Percentiles rank a stretch among this genome's conserved stretches.
These are phyloP conservation scores for Colletotrichum sp. DNA, from an alignment of 2,329 filamentous ascomycete species.

Conservation along the genomic window DNA sequence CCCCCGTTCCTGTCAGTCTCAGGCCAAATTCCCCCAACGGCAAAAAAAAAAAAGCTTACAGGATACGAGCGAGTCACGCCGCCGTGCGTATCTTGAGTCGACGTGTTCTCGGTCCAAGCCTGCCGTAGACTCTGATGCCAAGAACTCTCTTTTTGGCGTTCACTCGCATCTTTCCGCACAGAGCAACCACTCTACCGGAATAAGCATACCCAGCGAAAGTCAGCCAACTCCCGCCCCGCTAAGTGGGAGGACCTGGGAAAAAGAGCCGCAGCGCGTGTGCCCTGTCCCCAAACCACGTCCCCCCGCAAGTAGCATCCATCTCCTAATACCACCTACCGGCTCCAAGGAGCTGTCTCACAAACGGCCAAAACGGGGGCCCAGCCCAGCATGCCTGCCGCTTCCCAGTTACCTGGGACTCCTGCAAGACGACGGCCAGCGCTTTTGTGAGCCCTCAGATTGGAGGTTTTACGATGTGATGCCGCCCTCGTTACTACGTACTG, in stretches of 20 bases:
- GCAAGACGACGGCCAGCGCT: not conserved
- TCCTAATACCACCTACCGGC: not conserved
- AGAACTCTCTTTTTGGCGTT: not conserved
- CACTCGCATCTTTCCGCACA: not conserved
- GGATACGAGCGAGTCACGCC: not conserved
- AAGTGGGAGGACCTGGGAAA: not conserved
- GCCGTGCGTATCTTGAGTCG: not conserved
- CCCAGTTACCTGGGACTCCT: not conserved
- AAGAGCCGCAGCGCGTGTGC: not conserved
- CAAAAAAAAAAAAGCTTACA: not conserved
- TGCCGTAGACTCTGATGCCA: not conserved
- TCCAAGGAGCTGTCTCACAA: not conserved
- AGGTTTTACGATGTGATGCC: not conserved
- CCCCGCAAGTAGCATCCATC: not conserved
- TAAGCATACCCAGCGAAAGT: not conserved
- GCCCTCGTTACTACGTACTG: too few relatives aligned
- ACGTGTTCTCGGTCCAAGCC: not conserved
- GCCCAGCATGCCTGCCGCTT: not conserved
- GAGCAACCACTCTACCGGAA: not conserved
- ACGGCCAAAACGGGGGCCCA: not conserved
- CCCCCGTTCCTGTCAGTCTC: too few relatives aligned
- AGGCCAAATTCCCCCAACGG: not conserved
- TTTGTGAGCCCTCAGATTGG: not conserved
- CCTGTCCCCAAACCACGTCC: not conserved
- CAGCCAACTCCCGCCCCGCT: not conserved